Evolutionary conservation across 73 alveolate genomes (phyloP), one percentile per base, ranked within the genome.

Genomic region (Uronychia setigera): DNA sequence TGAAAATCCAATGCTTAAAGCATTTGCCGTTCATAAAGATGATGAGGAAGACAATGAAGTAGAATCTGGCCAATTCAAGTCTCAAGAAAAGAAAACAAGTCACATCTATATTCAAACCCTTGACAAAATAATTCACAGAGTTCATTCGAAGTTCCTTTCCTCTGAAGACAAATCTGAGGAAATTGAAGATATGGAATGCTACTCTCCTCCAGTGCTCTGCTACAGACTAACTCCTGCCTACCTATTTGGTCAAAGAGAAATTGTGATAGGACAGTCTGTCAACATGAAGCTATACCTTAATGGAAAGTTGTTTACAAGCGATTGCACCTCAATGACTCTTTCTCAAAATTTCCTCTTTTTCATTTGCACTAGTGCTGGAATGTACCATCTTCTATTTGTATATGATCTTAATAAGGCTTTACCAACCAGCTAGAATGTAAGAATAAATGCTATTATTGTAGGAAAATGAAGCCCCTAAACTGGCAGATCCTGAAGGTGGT

Each of bases 241-340:
- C 84, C 27, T 92, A 0, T 87, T 88, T 33, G 93, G 91, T 26
- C 59, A 85, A 59, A 86, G 60, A 33, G 96, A 92, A 89, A 84
- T 89, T 0, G 79, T 96, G 0, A 59, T 96, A 46, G 95, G 95
- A 75, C 90, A 95, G 78, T 92, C 98, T 25, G 92, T 82, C 78
- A 92, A 93, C 88, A 83, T 85, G 79, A 88, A 91, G 59, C 94
- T 97, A 74, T 93, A 91, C 80, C 85, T 96, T 31, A 95, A 95
- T 82, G 97, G 96, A 1, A 89, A 86, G 58, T 76, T 95, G 60
- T 89, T 95, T 85, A 85, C 98, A 0, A 91, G 87, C 29, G 98
- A 94, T 30, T 95, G 98, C 85, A 97, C 98, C 67, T 96, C 99
- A 31, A 88, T 93, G 85, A 75, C 86, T 31, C 77, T 95, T 35